These are phyloP conservation scores for Sanghuangporus baumii DNA, from an alignment of 1,284 basidiomycete genomes.

Conservation along the genomic window DNA sequence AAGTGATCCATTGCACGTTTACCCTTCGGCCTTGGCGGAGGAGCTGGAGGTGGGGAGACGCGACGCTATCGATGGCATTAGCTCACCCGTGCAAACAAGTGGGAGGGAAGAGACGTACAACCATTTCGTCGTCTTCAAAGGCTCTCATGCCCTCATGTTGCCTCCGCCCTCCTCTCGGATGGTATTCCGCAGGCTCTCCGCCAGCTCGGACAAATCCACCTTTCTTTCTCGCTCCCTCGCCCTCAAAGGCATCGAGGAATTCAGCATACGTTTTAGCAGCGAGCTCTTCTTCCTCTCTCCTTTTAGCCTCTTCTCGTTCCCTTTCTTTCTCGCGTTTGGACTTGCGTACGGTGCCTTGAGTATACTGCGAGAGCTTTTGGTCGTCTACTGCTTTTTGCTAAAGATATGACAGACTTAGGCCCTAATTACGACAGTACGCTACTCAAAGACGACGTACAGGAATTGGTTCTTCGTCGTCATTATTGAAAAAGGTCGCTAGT, in stretches of 20 bases:
- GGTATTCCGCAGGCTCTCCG: conserved; percentile 41
- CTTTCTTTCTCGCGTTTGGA: conserved; percentile 82
- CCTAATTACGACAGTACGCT: not conserved
- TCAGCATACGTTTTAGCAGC: conserved; percentile 79
- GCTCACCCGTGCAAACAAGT: conserved; percentile 20
- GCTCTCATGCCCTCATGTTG: conserved; percentile 18
- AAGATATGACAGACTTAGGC: conserved; percentile 24
- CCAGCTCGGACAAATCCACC: conserved; percentile 74
- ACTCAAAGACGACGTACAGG: conserved; percentile 57
- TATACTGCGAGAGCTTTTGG: conserved; percentile 69
- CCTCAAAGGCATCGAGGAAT: conserved; percentile 83
- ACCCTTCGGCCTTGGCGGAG: conserved; percentile 67
- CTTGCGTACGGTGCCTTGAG: conserved; percentile 69
- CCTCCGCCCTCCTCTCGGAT: conserved; percentile 27
- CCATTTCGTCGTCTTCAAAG: conserved; percentile 26
- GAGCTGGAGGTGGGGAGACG: conserved; percentile 43
- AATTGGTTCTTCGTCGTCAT: conserved; percentile 72
- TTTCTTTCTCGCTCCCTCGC: conserved; percentile 50
- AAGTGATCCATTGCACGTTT: conserved; percentile 93
- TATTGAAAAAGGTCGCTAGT: conserved; percentile 74
- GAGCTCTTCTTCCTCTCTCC: conserved; percentile 75
- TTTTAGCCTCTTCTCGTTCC: conserved; percentile 84
- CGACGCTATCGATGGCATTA: conserved; percentile 31
- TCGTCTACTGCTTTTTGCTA: conserved; percentile 77
- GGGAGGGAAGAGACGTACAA: conserved; percentile 6